Base-by-base conservation (phyloP, 2,329 filamentous ascomycete genomes). In the Endoconidiophora laricicola region DNA sequence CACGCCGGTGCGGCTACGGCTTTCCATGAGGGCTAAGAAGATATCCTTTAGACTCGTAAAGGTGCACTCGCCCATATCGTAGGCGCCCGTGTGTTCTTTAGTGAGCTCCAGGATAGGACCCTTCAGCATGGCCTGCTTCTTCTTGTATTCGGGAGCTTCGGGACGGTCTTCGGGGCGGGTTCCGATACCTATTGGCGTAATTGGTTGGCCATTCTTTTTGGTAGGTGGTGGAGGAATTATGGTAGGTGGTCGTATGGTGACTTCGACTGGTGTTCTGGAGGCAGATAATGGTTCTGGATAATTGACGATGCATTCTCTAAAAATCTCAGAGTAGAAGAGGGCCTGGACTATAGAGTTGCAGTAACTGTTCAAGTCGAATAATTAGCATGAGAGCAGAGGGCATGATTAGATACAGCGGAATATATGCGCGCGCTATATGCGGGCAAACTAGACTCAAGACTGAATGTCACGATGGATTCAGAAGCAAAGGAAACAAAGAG, bases 341-440 rank as follows among this genome's bases (percentile, higher is more conserved):
- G 87, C 93, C 69, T 98, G 91, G 52, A 98, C 77, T 60, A 98
- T 94, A 12, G 91, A 98, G 66, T 98, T 98, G 69, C 86, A 94
- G 67, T 98, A 98, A 64, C 90, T 96, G 26, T 29, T 26, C 12
- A 14, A 23, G 14, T 29, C 43, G 23, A 12, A 33, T 3, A 26
- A 16, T 41, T 42, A n/a, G 18, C 3, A 6, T 7, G 16, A 23
- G 26, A n/a, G 38, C 26, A 16, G 16, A 20, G 12, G 16, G 16
- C 22, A n/a, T 23, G 18, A 18, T 18, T 23, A 10, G 23, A 29
- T 44, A 9, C 20, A 18, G 20, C 38, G 7, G 20, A 3, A 9
- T 23, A 22, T 6, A 44, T 22, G 42, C 20, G 42, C 20, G 22
- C 24, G 14, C 1, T 4, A 18, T 3, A 33, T 7, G 18, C 40